Percentiles rank a stretch among this genome's conserved stretches.
phyloP scores from a whole-genome alignment of 108 stramenopile genomes.

The Thalassiosira profunda region DNA sequence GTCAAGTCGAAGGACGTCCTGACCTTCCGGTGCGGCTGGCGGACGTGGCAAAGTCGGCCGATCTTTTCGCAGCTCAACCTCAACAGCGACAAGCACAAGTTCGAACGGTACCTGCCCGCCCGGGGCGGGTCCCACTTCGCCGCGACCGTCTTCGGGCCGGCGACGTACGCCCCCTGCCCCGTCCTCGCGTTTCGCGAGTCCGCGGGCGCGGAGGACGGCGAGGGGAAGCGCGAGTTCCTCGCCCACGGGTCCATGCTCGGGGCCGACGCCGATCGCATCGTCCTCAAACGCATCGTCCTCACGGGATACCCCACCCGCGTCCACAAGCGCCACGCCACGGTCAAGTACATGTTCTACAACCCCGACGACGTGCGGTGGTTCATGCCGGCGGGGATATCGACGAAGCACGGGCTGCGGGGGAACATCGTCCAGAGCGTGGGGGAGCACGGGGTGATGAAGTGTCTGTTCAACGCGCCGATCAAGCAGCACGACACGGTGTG shows the following conservation, averaged over 20 bases:
- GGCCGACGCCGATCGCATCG: conserved; percentile 97
- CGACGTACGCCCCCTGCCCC: conserved; percentile 93
- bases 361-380: conserved; percentile 99
- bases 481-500: conserved; percentile 99
- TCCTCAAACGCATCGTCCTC: conserved; percentile 96
- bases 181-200: conserved; percentile 81
- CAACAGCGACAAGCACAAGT: conserved; percentile 99
- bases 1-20: conserved; percentile 94
- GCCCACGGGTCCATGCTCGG: conserved; percentile 94
- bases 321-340: conserved; percentile 96
- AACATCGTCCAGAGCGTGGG: conserved; percentile 97
- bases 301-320: conserved; percentile 98
- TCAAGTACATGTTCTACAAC: conserved; percentile 99
- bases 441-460: conserved; percentile 99
- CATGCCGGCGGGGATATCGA: conserved; percentile 96
- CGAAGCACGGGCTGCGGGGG: conserved; percentile 97
- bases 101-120: conserved; percentile 94
- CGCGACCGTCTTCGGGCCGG: conserved; percentile 94
- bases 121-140: conserved; percentile 90
- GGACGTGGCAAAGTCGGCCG: conserved; percentile 91
- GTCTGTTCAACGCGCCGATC: conserved; percentile 95
- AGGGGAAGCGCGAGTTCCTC: conserved; percentile 61
- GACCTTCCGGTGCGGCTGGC: conserved; percentile 95
- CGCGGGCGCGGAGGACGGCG: conserved; percentile 17
- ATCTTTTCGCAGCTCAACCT: conserved; percentile 96